These are phyloP conservation scores for Sphaerosporella brunnea DNA, from an alignment of 495 filamentous ascomycete genomes.

Conservation along the genomic window DNA sequence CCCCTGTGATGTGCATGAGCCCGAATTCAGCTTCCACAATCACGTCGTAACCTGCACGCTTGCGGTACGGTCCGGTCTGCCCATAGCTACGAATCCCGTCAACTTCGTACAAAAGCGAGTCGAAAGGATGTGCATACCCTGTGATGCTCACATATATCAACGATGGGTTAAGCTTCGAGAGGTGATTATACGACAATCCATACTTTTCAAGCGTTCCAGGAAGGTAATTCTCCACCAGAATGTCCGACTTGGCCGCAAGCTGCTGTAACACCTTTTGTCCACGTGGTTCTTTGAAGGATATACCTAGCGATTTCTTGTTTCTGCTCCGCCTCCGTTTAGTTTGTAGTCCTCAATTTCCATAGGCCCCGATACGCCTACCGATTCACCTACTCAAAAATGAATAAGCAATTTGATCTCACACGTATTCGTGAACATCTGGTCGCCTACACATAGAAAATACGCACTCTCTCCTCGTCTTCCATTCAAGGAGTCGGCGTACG, in stretches of 20 bases:
- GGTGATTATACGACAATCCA: conserved; percentile 61
- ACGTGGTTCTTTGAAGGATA: conserved; percentile 70
- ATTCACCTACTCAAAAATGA: not conserved
- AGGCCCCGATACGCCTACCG: conserved; percentile 20
- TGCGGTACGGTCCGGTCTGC: conserved; percentile 80
- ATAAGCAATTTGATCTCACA: too few relatives aligned
- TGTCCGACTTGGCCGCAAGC: conserved; percentile 68
- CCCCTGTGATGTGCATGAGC: conserved; percentile 93
- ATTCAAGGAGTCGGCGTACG: conserved; percentile 60
- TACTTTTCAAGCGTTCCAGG: conserved; percentile 87
- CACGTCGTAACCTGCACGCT: conserved; percentile 88
- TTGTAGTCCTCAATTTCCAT: not conserved
- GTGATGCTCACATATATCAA: conserved; percentile 52
- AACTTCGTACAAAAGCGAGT: not conserved
- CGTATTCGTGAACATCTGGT: too few relatives aligned
- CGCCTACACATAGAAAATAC: conserved; percentile 83
- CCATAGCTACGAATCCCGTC: conserved; percentile 35
- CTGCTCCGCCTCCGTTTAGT: conserved; percentile 28
- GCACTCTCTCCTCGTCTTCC: conserved; percentile 86
- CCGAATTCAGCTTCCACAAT: conserved; percentile 99
- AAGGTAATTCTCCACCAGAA: conserved; percentile 93
- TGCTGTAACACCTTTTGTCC: conserved; percentile 75
- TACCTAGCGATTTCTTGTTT: conserved; percentile 85
- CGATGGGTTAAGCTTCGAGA: conserved; percentile 60
- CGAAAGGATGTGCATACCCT: conserved; percentile 29